These are phyloP conservation scores for Setaria italica DNA, from an alignment of 202 grass and related monocot genomes.

Conservation along the genomic window DNA sequence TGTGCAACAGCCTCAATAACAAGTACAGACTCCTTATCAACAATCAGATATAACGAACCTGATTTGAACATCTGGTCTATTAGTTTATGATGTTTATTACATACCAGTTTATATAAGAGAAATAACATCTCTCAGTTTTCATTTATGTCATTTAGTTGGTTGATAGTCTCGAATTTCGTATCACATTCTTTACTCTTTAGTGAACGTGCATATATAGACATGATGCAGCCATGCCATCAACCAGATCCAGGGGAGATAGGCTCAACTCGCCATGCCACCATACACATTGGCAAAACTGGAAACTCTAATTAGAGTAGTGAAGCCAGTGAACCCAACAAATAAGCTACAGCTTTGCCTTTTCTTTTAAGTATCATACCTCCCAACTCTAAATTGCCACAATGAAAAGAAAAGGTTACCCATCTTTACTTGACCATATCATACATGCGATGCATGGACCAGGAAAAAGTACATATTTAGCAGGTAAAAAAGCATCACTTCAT, in stretches of 20 bases:
- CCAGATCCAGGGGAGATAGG: background rate
- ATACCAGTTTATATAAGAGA: background rate
- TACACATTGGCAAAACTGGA: slow-evolving; percentile 10
- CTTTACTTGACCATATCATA: slow-evolving; percentile 8
- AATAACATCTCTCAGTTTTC: slow-evolving; percentile 14
- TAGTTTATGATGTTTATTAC: background rate
- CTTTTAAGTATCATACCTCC: slow-evolving; percentile 17
- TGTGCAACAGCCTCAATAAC: background rate
- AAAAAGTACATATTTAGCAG: slow-evolving; percentile 16
- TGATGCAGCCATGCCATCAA: background rate
- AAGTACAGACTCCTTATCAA: background rate
- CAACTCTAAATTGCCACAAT: slow-evolving; percentile 20
- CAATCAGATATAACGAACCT: background rate
- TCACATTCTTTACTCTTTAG: slow-evolving; percentile 6
- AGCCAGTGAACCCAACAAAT: slow-evolving; percentile 7
- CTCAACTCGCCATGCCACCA: background rate
- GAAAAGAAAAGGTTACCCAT: background rate
- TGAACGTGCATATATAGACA: slow-evolving; percentile 5
- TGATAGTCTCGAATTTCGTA: background rate
- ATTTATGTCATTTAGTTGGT: background rate
- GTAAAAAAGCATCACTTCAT: slow-evolving; percentile 14
- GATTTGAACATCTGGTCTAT: slow-evolving; percentile 29
- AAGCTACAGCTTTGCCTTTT: slow-evolving; percentile 7
- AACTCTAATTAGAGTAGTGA: slow-evolving; percentile 22
- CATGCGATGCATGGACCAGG: background rate